These are phyloP conservation scores for Psilocybe sp. DNA, from an alignment of 768 basidiomycete genomes.

Conservation along the genomic window DNA sequence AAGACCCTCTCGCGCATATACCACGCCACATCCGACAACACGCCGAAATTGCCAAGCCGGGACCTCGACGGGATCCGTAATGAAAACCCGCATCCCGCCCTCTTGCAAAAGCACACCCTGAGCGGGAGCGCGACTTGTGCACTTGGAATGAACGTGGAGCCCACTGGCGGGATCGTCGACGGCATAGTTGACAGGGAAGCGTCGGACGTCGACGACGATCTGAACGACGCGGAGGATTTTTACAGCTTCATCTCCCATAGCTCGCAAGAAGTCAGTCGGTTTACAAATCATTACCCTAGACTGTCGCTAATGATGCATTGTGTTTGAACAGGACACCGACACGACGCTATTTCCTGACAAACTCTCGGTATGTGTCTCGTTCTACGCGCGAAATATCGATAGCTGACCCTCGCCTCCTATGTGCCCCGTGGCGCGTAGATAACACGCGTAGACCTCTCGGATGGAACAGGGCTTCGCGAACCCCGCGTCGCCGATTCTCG, in stretches of 20 bases:
- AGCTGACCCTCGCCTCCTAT: not conserved
- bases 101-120: not conserved
- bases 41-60: slow-evolving; percentile 4
- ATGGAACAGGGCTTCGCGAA: too few species aligned
- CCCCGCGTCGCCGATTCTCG: too few species aligned
- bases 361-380: not conserved
- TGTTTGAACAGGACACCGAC: slow-evolving; percentile 2
- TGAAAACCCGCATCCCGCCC: not conserved
- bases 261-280: slow-evolving; percentile 10
- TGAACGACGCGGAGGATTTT: slow-evolving; percentile 17
- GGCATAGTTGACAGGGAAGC: not conserved
- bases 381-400: not conserved
- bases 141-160: not conserved
- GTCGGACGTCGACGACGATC: slow-evolving; percentile 10
- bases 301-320: not conserved
- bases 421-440: not conserved
- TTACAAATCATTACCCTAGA: too few species aligned
- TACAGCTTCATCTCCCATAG: slow-evolving; percentile 14
- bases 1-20: slow-evolving; percentile 10
- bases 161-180: not conserved
- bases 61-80: not conserved
- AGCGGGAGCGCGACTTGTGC: not conserved
- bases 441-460: too few species aligned
- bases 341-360: slow-evolving; percentile 2
- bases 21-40: slow-evolving; percentile 2